phyloP scores from a whole-genome alignment of 2,329 filamentous ascomycete genomes.

The Zymoseptoria crescenta region DNA sequence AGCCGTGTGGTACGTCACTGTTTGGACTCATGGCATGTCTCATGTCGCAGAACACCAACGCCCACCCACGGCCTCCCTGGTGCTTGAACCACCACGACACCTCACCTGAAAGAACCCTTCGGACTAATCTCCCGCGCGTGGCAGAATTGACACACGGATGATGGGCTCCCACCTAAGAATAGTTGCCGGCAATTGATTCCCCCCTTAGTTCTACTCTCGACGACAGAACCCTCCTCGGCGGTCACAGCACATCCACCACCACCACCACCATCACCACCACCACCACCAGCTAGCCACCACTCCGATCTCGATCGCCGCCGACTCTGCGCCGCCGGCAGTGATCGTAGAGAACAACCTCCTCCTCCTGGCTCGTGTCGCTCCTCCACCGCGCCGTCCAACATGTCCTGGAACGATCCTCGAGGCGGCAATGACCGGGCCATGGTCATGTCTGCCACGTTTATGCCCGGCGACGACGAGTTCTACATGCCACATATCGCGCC shows the following conservation, averaged over 20 bases:
- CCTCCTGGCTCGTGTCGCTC: not conserved
- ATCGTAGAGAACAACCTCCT: not conserved
- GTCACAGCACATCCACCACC: not conserved
- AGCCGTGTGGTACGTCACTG: not conserved
- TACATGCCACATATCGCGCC: constrained; percentile 51
- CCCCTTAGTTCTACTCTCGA: not conserved
- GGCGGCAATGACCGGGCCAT: not conserved
- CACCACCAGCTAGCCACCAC: not conserved
- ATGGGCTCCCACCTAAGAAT: not conserved
- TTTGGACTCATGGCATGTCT: not conserved
- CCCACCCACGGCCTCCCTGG: no score
- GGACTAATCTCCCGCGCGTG: not conserved
- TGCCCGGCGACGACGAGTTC: constrained; percentile 61
- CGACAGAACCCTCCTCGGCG: not conserved
- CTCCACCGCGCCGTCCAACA: not conserved
- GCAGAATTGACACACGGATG: not conserved
- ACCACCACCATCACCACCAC: not conserved
- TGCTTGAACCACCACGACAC: not conserved
- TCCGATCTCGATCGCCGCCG: not conserved
- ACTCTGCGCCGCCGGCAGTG: not conserved
- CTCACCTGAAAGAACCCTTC: not conserved
- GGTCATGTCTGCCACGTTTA: constrained; percentile 49
- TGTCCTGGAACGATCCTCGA: not conserved
- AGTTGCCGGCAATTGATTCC: not conserved
- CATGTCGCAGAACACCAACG: not conserved